These are phyloP conservation scores for Arthrobotrys iridis DNA, from an alignment of 2,329 filamentous ascomycete species.

Conservation along the genomic window DNA sequence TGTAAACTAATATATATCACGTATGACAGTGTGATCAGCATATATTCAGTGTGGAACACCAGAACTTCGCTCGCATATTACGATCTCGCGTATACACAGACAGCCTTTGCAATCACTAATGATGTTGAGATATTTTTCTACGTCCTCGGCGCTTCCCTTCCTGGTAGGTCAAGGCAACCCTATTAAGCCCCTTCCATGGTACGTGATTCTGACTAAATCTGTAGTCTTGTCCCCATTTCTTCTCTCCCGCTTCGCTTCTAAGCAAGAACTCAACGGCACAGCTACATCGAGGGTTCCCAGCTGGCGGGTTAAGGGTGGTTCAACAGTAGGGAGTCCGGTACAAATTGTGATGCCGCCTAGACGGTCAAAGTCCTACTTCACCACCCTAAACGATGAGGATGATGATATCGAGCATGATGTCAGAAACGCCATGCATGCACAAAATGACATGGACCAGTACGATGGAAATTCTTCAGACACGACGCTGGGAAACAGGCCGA, in stretches of 20 bases:
- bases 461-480: constrained; percentile 30
- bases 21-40: constrained; percentile 48
- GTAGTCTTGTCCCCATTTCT: constrained; percentile 47
- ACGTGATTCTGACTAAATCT: background rate
- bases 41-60: constrained; percentile 51
- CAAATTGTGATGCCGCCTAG: constrained; percentile 14
- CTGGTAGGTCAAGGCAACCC: constrained; percentile 35
- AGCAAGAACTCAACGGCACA: constrained; percentile 12
- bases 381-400: constrained; percentile 28
- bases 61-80: constrained; percentile 37
- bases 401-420: constrained; percentile 13
- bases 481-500: constrained; percentile 21
- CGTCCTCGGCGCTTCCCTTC: constrained; percentile 59
- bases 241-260: constrained; percentile 39
- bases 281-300: constrained; percentile 43
- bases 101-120: constrained; percentile 58
- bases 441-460: constrained; percentile 2
- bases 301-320: constrained; percentile 51
- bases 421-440: background rate
- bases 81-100: constrained; percentile 57
- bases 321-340: constrained; percentile 35
- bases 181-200: background rate
- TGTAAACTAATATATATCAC: constrained; percentile 2
- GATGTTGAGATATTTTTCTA: constrained; percentile 60
- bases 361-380: constrained; percentile 20